Percentiles rank a stretch among this genome's conserved stretches.
Conservation (phyloP, 1,284 basidiomycete genomes). For the Cutaneotrichosporon dermatis region DNA sequence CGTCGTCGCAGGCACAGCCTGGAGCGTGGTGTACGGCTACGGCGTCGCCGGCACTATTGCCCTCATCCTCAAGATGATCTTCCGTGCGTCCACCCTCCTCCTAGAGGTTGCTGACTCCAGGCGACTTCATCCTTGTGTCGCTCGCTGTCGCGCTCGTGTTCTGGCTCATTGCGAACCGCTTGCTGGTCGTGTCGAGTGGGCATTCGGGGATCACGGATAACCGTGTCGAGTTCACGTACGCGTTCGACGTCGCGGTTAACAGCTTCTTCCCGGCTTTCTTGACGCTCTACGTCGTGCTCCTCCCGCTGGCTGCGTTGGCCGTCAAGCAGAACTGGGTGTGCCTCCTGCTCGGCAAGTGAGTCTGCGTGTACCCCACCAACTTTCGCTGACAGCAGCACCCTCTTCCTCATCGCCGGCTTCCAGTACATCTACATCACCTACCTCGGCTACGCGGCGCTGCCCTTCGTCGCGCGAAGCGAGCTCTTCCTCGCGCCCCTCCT, state of each 20-base stretch:
- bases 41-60: constrained; percentile 57
- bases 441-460: constrained; percentile 79
- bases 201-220: constrained; percentile 66
- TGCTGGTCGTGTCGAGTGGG: constrained; percentile 61
- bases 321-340: constrained; percentile 83
- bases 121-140: constrained; percentile 74
- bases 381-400: constrained; percentile 49
- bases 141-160: constrained; percentile 67
- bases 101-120: constrained; percentile 12
- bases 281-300: constrained; percentile 76
- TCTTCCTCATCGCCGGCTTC: constrained; percentile 77
- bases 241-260: constrained; percentile 91
- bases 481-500: constrained; percentile 78
- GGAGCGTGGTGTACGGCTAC: constrained; percentile 77
- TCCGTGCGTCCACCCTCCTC: constrained; percentile 53
- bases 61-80: constrained; percentile 72
- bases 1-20: constrained; percentile 69
- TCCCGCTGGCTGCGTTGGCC: constrained; percentile 75
- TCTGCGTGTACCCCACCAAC: neutral
- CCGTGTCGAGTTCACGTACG: constrained; percentile 81
- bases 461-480: constrained; percentile 81
- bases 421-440: constrained; percentile 90
- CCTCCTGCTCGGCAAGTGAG: constrained; percentile 76
- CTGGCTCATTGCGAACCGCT: constrained; percentile 73
- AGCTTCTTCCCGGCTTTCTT: constrained; percentile 90